Evolutionary conservation across 495 filamentous ascomycete genomes (phyloP).

Genomic region (Neurospora sp.): DNA sequence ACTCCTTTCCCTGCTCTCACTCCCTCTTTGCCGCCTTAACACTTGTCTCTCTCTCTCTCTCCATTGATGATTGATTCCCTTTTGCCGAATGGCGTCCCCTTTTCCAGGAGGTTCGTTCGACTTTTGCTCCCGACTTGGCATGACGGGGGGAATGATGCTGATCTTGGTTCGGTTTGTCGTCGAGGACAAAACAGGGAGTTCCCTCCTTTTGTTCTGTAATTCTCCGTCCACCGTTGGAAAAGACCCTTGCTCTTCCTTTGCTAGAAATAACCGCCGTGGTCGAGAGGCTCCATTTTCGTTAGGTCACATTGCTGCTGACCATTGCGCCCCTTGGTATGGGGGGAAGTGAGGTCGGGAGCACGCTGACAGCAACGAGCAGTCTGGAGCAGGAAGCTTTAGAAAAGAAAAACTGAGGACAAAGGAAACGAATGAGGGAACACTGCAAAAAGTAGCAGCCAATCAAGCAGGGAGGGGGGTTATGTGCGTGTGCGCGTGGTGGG

Average conservation of each 20-base stretch:
- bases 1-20: neutral
- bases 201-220: neutral
- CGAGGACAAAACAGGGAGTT: neutral
- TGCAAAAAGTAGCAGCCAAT: neutral
- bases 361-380: neutral
- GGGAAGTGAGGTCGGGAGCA: neutral
- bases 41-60: neutral
- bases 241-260: neutral
- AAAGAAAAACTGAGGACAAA: neutral
- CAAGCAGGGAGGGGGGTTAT: neutral
- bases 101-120: neutral
- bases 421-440: neutral
- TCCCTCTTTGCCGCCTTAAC: neutral
- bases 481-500: neutral
- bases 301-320: neutral
- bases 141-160: neutral
- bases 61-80: neutral
- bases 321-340: neutral
- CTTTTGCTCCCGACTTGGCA: neutral
- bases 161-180: neutral
- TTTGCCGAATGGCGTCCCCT: neutral
- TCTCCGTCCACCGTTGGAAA: neutral
- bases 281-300: neutral
- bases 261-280: neutral
- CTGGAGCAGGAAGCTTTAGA: neutral